Conservation (phyloP, 208 protist genomes). For the Endotrypanum monterogeii region DNA sequence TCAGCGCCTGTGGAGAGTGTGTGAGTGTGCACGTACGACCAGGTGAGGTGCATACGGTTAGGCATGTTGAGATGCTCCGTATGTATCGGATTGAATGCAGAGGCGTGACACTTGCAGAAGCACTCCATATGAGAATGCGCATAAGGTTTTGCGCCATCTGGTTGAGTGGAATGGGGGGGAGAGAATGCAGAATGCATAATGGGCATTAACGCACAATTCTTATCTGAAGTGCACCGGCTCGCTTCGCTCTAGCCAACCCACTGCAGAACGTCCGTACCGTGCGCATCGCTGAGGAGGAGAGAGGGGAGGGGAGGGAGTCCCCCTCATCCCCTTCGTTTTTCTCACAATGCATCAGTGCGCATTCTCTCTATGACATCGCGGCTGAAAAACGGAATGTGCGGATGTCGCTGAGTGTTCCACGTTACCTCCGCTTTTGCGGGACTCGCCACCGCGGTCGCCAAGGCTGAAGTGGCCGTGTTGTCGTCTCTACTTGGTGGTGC, state of each 20-base stretch:
- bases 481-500: slow-evolving; percentile 5
- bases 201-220: too few species aligned
- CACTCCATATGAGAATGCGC: too few species aligned
- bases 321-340: background rate
- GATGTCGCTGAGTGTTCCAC: slow-evolving; percentile 82
- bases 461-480: background rate
- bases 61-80: background rate
- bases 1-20: background rate
- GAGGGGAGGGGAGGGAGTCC: background rate
- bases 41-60: background rate
- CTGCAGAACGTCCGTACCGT: too few species aligned
- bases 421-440: slow-evolving; percentile 30
- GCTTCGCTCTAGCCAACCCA: too few species aligned
- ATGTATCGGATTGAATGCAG: background rate
- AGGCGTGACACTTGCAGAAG: background rate
- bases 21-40: background rate
- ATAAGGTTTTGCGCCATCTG: too few species aligned
- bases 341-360: slow-evolving; percentile 3
- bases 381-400: slow-evolving; percentile 66
- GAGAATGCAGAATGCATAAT: too few species aligned
- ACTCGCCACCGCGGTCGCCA: background rate
- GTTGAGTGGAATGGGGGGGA: too few species aligned
- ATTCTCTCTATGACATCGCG: slow-evolving; percentile 61
- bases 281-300: too few species aligned
- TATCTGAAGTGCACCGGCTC: too few species aligned